phyloP scores from a whole-genome alignment of 345 rosid species.

The Kandelia obovata region DNA sequence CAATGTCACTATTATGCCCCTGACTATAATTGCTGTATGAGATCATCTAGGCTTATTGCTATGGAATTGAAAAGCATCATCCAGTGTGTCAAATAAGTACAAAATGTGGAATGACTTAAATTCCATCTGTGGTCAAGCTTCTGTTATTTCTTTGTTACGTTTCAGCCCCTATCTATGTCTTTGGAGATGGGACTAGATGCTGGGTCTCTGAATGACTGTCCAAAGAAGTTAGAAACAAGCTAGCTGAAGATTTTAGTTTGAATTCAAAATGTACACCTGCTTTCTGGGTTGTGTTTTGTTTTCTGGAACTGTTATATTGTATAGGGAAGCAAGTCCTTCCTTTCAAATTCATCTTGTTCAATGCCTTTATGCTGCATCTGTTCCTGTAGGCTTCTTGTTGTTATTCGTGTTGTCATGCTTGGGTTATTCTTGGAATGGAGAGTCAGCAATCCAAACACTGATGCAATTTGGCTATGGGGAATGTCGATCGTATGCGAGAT shows the following conservation, averaged over 20 bases:
- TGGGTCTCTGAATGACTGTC: no score
- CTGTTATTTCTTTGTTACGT: not conserved
- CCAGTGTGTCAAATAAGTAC: no score
- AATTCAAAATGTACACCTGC: no score
- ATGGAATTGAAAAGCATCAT: no score
- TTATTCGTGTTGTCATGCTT: conserved; percentile 65
- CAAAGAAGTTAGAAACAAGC: no score
- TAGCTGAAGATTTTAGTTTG: no score
- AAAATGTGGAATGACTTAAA: not conserved
- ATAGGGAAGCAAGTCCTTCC: no score
- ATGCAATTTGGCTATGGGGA: conserved; percentile 96
- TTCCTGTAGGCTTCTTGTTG: conserved; percentile 71
- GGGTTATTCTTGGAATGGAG: conserved; percentile 84
- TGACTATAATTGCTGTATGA: not conserved
- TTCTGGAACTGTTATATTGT: no score
- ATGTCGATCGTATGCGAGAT: conserved; percentile 96
- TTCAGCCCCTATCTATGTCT: no score
- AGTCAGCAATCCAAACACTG: conserved; percentile 50
- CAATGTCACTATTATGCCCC: not conserved
- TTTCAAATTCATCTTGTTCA: no score
- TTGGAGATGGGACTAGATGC: no score
- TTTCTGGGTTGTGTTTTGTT: no score
- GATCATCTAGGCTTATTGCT: not conserved
- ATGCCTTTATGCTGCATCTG: conserved; percentile 5
- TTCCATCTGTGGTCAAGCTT: not conserved